Conservation (phyloP, 768 basidiomycete genomes). For the Sporobolomyces pararoseus region DNA sequence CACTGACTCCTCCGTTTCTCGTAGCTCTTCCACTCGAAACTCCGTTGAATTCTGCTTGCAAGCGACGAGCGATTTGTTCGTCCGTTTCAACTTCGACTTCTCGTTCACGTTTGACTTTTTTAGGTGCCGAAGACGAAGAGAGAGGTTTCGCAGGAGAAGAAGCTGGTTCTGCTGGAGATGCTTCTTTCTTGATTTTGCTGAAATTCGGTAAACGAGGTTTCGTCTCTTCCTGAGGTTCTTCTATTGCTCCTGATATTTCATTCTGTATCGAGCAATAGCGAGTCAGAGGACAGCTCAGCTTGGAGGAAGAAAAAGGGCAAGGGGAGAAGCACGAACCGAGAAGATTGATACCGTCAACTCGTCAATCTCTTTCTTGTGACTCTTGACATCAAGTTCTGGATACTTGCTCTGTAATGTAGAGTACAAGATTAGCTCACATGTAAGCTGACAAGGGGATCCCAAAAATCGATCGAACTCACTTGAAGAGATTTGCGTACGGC, state of each 20-base stretch:
- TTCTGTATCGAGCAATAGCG: slow-evolving; percentile 4
- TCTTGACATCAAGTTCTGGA: slow-evolving; percentile 18
- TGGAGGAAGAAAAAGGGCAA: not conserved
- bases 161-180: slow-evolving; percentile 2
- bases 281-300: not conserved
- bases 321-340: not conserved
- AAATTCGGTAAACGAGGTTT: slow-evolving; percentile 2
- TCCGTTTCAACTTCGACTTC: slow-evolving; percentile 4
- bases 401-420: slow-evolving; percentile 11
- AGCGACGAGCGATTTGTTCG: slow-evolving; percentile 15
- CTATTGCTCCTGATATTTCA: slow-evolving; percentile 4
- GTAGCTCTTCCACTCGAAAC: not conserved
- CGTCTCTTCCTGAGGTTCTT: not conserved
- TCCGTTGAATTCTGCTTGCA: slow-evolving; percentile 19
- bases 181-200: slow-evolving; percentile 14
- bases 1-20: slow-evolving; percentile 10
- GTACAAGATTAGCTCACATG: not conserved
- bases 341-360: slow-evolving; percentile 18
- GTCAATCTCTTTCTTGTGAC: slow-evolving; percentile 31
- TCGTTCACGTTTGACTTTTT: not conserved
- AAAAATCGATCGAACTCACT: slow-evolving; percentile 6
- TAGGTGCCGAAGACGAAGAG: slow-evolving; percentile 3
- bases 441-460: not conserved
- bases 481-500: slow-evolving; percentile 15
- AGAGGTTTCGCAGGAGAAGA: not conserved